A percentile compares a stretch with the other conserved stretches of the same genome.
These are phyloP conservation scores for Nicotiana tabacum DNA, from an alignment of 257 asterid genomes.

Conservation along the genomic window DNA sequence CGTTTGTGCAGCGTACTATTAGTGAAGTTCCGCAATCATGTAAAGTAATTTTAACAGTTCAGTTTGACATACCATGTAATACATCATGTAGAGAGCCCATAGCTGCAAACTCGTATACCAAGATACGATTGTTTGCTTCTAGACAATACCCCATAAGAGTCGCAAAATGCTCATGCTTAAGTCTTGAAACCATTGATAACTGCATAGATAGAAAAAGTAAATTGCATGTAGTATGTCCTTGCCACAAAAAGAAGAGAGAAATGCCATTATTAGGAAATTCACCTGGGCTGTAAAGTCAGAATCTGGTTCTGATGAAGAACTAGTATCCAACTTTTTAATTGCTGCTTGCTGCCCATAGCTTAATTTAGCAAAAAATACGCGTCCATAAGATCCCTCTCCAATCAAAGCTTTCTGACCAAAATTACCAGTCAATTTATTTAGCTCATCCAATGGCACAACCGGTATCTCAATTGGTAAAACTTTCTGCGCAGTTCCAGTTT, in stretches of 20 bases:
- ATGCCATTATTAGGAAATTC: neutral
- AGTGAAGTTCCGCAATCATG: neutral
- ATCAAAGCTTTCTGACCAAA: slow-evolving; percentile 24
- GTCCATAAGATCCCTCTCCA: slow-evolving; percentile 27
- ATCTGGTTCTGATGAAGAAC: slow-evolving; percentile 57
- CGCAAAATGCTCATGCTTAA: slow-evolving; percentile 64
- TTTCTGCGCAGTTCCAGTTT: slow-evolving; percentile 61
- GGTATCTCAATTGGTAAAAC: slow-evolving; percentile 77
- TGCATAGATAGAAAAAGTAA: slow-evolving; percentile 12
- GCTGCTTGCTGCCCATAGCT: slow-evolving; percentile 55
- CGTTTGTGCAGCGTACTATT: neutral
- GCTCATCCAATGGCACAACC: slow-evolving; percentile 31
- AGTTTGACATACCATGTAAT: slow-evolving; percentile 51
- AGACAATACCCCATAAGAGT: slow-evolving; percentile 70
- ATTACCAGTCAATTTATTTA: slow-evolving; percentile 15
- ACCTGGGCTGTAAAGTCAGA: slow-evolving; percentile 69
- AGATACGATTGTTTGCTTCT: slow-evolving; percentile 54
- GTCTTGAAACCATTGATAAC: slow-evolving; percentile 77
- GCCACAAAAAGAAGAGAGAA: neutral
- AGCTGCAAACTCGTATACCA: slow-evolving; percentile 69
- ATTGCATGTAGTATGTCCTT: neutral
- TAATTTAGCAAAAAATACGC: slow-evolving; percentile 37
- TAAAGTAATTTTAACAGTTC: neutral
- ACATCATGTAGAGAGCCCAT: slow-evolving; percentile 86
- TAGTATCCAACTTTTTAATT: slow-evolving; percentile 66